Evolutionary conservation across 2,329 filamentous ascomycete genomes (phyloP), one percentile per base, ranked within the genome.

Genomic region (Helminthosporium solani): DNA sequence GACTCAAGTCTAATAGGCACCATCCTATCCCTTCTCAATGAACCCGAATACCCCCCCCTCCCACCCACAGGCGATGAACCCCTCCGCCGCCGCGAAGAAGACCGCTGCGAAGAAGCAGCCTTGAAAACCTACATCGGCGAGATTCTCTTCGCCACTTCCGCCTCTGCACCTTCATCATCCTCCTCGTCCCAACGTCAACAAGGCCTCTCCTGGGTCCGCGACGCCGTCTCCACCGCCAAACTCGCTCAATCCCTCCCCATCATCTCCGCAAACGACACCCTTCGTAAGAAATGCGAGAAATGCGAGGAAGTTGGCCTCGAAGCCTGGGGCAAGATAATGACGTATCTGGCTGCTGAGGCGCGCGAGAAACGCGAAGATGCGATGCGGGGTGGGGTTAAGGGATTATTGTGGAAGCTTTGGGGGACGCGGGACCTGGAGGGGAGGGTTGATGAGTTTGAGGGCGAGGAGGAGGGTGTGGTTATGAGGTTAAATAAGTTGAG

Each of bases 71-170:
- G 91, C 43, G 81, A 86, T 37, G 72, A 80, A 2, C 78, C 85
- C 0, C 83, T 91, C 0, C 71, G 78, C 46, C 85, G 88, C 37
- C 81, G 80, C 44, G 64, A 82, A 8, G 75, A 78, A 21, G 83
- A 88, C 6, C 79, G 81, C 30, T 96, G 91, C 69, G 86, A 94
- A 55, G 91, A 96, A 70, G 90, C 90, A 2, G 89, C 83, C 0
- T 73, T 96, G 12, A 90, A 90, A 77, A 80, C 90, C 19, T 94
- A 96, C 70, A 92, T 97, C 52, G 92, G 92, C 47, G 92, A 97
- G 73, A 95, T 97, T 41, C 79, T 97, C 25, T 96, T 87, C 68
- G 82, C 88, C 0, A 81, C 80, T 3, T 78, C 80, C n/a, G 72
- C 64, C 3, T 68, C 67, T 41, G 44, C 49, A 44, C 78, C 80